Base-by-base conservation (phyloP, 305 asterid genomes). In the Euphrasia arctica region DNA sequence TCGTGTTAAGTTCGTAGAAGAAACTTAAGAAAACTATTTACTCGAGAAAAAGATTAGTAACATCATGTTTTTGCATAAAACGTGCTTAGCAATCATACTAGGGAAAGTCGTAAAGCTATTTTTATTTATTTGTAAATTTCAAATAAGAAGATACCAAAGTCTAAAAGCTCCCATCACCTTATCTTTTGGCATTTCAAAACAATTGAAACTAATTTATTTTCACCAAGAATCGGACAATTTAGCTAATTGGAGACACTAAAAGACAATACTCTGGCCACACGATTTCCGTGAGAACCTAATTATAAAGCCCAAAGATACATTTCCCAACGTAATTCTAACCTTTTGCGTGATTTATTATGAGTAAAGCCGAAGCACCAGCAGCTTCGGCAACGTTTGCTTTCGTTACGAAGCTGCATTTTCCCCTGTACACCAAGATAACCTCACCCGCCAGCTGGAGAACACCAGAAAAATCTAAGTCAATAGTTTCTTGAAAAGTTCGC, bases 311-410 rank as follows among this genome's bases (percentile, higher is more conserved):
- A 56, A 4, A 58, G 66, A 63, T 10, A 13, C 68, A 54, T 3
- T 48, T 31, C 34, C 32, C 34, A 52, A 70, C 18, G 43, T 56
- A 65, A 49, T 25, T n/a, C 12, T 70, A 49, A 92, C 99, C 96
- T 88, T 81, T 90, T 70, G 75, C 88, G 65, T 83, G 83, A 84
- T 93, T 93, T 72, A 93, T 83, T 71, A 93, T 83, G 66, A 93
- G 81, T 71, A 93, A 52, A 65, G 95, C 96, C 10, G 97, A 90
- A 70, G 99, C 99, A 72, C 96, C 96, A 75, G 99, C 95, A 74
- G 81, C 92, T 75, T 90, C 92, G n/a, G 99, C 99, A 62, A 83
- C 78, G 66, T 88, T 86, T 67, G 92, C 96, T 83, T 93, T 93
- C 66, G 81, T 74, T 67, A 95, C 88, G 69, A 93, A 93, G 67